Percentiles rank a stretch among this genome's conserved stretches.
phyloP scores from a whole-genome alignment of 495 filamentous ascomycete species.

The Pyrenula aspistea region DNA sequence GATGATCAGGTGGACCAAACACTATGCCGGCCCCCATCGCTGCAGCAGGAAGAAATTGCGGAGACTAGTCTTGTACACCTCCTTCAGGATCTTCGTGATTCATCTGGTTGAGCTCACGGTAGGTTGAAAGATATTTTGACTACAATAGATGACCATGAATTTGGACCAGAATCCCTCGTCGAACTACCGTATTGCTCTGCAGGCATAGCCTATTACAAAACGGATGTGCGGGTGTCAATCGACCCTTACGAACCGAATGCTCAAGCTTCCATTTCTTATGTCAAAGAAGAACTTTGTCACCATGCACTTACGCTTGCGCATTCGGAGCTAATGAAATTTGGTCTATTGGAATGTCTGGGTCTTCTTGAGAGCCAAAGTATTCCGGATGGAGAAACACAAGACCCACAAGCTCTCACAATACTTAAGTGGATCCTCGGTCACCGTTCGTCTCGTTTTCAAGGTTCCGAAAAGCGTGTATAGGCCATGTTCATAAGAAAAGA shows the following conservation, averaged over 20 bases:
- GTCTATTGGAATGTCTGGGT: not conserved
- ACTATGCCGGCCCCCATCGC: not conserved
- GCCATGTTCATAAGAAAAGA: not conserved
- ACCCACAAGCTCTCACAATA: not conserved
- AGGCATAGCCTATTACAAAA: not conserved
- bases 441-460: not conserved
- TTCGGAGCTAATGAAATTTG: not conserved
- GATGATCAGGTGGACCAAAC: slow-evolving; percentile 11
- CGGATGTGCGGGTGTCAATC: not conserved
- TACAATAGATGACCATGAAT: not conserved
- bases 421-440: not conserved
- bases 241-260: not conserved
- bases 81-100: not conserved
- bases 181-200: not conserved
- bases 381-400: not conserved
- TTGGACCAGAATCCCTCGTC: not conserved
- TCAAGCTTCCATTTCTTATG: not conserved
- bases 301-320: not conserved
- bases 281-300: not conserved
- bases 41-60: not conserved
- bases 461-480: not conserved
- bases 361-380: not conserved
- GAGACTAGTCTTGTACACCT: not conserved
- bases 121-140: not conserved
- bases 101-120: not conserved